Evolutionary conservation across 345 rosid genomes (phyloP), one percentile per base, ranked within the genome.

Genomic region (Syzygium oleosum): DNA sequence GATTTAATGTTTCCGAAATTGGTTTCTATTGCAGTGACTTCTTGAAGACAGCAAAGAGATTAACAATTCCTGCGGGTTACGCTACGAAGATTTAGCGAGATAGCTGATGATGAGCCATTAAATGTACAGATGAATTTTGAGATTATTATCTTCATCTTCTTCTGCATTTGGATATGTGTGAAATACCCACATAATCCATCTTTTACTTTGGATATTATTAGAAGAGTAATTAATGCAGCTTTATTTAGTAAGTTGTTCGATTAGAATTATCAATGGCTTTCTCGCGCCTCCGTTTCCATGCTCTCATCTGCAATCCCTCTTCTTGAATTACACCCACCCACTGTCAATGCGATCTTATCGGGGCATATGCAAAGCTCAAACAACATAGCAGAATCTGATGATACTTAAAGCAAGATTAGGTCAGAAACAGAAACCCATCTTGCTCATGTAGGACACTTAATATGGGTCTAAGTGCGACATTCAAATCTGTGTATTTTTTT

Each of bases 31-130:
- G 92, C 97, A 98, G 99, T 87, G 97, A 94, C 90, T 96, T 98
- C 90, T 88, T 93, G 93, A 98, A 94, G 93, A 92, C 96, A 16
- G 98, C 96, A 52, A 94, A 97, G 91, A 96, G 96, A 92, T 90
- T 96, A 90, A 96, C 94, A 9, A 94, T 96, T 89, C 93, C 93
- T n/a, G 87, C 93, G 12, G 98, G 49, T 73, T 73, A 38, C 41
- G 25, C 80, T 34, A 19, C 25, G 49, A 38, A 73, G 80, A 87
- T 56, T 51, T 87, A 84, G 77, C 14, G 22, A 83, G 85, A 87
- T 80, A 87, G 65, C 49, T 84, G 58, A 4, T 84, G 85, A 52
- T 5, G 5, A 84, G 27, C 58, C 46, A 10, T 16, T 51, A 84
- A 84, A 22, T 84, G 85, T 84, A 84, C 85, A 84, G 80, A 73